These are phyloP conservation scores for Tubosaeta brunneosetosa DNA, from an alignment of 768 basidiomycete genomes.

Conservation along the genomic window DNA sequence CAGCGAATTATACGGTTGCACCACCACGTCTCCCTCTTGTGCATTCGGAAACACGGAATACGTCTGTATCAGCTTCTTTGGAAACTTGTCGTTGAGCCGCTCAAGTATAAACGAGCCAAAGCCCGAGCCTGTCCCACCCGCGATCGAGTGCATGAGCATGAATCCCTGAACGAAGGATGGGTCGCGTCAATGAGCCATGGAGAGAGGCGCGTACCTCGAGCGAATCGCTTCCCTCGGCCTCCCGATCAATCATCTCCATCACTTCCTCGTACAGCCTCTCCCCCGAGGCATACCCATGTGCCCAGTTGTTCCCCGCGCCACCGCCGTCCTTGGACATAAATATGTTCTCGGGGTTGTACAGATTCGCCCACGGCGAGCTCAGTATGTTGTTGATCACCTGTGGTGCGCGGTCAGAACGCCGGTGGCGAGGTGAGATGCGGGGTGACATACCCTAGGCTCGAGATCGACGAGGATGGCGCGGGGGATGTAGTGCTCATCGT, in stretches of 20 bases:
- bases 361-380: conserved; percentile 71
- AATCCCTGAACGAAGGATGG: conserved; percentile 65
- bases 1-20: conserved; percentile 96
- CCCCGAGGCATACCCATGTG: conserved; percentile 87
- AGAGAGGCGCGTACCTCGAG: conserved; percentile 66
- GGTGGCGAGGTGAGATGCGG: no score
- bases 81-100: conserved; percentile 94
- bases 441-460: conserved; percentile 78
- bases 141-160: conserved; percentile 98
- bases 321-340: conserved; percentile 95
- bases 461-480: conserved; percentile 94
- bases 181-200: background rate
- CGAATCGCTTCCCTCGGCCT: conserved; percentile 96
- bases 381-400: conserved; percentile 97
- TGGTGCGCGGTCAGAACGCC: background rate
- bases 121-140: conserved; percentile 97
- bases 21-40: conserved; percentile 92
- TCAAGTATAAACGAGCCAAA: conserved; percentile 98
- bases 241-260: conserved; percentile 98
- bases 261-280: conserved; percentile 93
- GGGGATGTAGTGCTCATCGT: conserved; percentile 98
- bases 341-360: conserved; percentile 98
- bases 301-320: conserved; percentile 99
- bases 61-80: conserved; percentile 98
- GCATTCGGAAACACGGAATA: conserved; percentile 98